Base-by-base conservation (phyloP, 2,329 filamentous ascomycete species). In the Fusarium sp. region DNA sequence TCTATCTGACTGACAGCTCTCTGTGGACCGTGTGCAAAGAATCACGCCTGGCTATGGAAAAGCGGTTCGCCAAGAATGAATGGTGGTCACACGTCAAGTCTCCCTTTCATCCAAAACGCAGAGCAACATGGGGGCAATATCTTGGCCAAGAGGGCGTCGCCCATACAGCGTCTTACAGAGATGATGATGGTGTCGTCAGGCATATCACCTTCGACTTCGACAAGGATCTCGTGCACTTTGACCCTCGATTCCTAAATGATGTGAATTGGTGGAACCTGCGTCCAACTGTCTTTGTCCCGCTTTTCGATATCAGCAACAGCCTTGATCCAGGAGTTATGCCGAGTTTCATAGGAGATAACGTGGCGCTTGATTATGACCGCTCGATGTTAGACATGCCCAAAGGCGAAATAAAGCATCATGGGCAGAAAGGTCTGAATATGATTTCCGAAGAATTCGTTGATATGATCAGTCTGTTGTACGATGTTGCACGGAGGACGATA, bases 1-100 rank as follows among this genome's bases (percentile, higher is more conserved):
- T 66, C 11, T 69, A 63, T 31, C 3, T 57, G 5, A 21, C 54
- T 3, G 66, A 69, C 13, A 69, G 66, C 23, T 51, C 37, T 6
- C 56, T 69, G 0, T 69, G 66, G 66, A 52, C 23, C 3, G 8
- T 45, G 6, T 53, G 66, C 7, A 49, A 45, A 14, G 56, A 51
- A 3, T 69, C 66, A 9, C 66, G 61, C 6, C 46, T 27, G 5
- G 66, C 66, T 1, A 63, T 69, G 42, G 52, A 69, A 10, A 31
- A 23, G 13, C 18, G 17, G 0, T 69, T 69, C n/a, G 10, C 2
- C 0, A 66, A 11, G 18, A 69, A 69, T 18, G 61, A 69, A 27
- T 69, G 66, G 66, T 69, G 66, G 61, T 69, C 66, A 5, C 21
- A 45, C 4, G 1, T 47, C 4, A 29, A 50, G 10, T 33, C 37